Conservation (phyloP, 345 rosid genomes). For the Excoecaria cochinchinensis region DNA sequence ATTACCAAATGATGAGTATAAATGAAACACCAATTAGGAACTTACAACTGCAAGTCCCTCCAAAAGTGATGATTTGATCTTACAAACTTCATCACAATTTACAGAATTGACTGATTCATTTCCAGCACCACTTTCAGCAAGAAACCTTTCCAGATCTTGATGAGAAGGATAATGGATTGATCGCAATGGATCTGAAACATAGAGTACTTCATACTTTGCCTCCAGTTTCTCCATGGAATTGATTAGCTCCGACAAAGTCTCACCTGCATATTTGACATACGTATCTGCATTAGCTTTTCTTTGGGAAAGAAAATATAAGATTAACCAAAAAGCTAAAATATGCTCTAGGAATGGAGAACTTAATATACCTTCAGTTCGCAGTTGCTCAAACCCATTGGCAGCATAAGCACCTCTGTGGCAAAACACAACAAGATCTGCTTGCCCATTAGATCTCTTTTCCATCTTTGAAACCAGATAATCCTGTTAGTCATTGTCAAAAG, state of each 20-base stretch:
- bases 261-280: slow-evolving; percentile 45
- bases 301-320: slow-evolving; percentile 1
- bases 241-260: slow-evolving; percentile 62
- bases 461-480: slow-evolving; percentile 61
- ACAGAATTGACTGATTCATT: slow-evolving; percentile 43
- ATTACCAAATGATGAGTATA: neutral
- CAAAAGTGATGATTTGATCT: slow-evolving; percentile 77
- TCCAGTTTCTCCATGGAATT: slow-evolving; percentile 63
- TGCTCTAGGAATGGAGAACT: slow-evolving; percentile 11
- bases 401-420: slow-evolving; percentile 56
- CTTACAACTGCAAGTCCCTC: slow-evolving; percentile 91
- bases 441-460: slow-evolving; percentile 57
- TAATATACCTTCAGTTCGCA: slow-evolving; percentile 58
- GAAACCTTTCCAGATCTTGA: slow-evolving; percentile 70
- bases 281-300: slow-evolving; percentile 5
- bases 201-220: slow-evolving; percentile 68
- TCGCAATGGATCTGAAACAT: slow-evolving; percentile 70
- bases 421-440: slow-evolving; percentile 68
- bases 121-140: slow-evolving; percentile 55
- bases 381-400: slow-evolving; percentile 35
- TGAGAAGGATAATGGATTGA: slow-evolving; percentile 54
- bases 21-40: slow-evolving; percentile 19
- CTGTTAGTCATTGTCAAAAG: slow-evolving; percentile 41
- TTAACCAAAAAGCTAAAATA: slow-evolving; percentile 2
- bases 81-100: slow-evolving; percentile 78